These are phyloP conservation scores for Aureococcus anophagefferens DNA, from an alignment of 108 stramenopile species.

Conservation along the genomic window DNA sequence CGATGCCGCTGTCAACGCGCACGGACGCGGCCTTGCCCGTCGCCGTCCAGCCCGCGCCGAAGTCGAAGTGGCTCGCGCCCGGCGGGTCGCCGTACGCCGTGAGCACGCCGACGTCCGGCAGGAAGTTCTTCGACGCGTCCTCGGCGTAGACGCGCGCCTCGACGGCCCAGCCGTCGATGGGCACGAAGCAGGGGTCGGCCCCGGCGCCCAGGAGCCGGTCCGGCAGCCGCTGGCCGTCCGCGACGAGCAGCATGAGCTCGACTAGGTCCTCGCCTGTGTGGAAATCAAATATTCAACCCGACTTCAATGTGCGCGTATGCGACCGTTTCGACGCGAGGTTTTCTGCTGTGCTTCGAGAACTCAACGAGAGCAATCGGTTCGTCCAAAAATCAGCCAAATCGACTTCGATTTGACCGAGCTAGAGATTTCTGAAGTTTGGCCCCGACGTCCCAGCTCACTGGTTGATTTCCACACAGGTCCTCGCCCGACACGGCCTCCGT, in stretches of 20 bases:
- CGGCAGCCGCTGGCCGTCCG: slow-evolving; percentile 38
- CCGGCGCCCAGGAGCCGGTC: background rate
- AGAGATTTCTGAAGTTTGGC: too few species aligned
- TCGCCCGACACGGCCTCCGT: slow-evolving; percentile 80
- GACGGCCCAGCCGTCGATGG: slow-evolving; percentile 24
- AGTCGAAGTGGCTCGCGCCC: background rate
- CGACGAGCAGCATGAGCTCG: slow-evolving; percentile 63
- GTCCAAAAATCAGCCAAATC: too few species aligned
- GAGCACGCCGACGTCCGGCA: slow-evolving; percentile 76
- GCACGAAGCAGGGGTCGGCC: slow-evolving; percentile 5
- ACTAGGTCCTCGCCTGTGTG: slow-evolving; percentile 76
- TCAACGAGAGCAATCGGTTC: too few species aligned
- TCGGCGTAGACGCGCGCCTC: slow-evolving; percentile 90
- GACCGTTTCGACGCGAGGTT: too few species aligned
- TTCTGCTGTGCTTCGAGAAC: too few species aligned
- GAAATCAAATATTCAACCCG: too few species aligned
- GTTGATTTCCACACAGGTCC: too few species aligned
- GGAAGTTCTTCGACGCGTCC: slow-evolving; percentile 84
- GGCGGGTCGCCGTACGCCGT: slow-evolving; percentile 56
- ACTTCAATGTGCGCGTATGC: too few species aligned
- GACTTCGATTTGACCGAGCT: too few species aligned
- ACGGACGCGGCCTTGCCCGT: slow-evolving; percentile 31
- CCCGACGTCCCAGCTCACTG: too few species aligned
- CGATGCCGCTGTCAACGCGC: slow-evolving; percentile 84
- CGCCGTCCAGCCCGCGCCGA: background rate